Evolutionary conservation across 768 basidiomycete species (phyloP).

Genomic region (Leucocoprinus leucothites): DNA sequence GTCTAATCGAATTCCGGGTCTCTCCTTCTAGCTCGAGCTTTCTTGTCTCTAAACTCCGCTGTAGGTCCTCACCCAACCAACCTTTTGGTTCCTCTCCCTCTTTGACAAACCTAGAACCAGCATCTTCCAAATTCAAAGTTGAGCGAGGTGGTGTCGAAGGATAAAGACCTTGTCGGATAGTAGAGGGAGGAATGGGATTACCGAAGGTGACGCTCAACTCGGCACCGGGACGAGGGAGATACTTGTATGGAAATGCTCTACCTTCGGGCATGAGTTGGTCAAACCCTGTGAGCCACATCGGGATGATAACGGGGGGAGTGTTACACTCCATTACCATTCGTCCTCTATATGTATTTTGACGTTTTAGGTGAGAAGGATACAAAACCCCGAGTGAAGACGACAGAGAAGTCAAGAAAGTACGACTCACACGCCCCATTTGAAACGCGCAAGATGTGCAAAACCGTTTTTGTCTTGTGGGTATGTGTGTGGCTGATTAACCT

Average conservation of each 20-base stretch:
- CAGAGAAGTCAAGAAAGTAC: not conserved
- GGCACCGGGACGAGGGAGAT: conserved; percentile 58
- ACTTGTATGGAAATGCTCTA: conserved; percentile 71
- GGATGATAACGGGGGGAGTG: conserved; percentile 75
- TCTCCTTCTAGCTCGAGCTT: conserved; percentile 10
- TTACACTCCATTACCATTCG: conserved; percentile 68
- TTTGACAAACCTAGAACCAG: conserved; percentile 10
- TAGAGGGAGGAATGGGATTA: conserved; percentile 51
- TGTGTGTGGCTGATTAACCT: conserved; percentile 69
- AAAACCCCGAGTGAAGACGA: not conserved
- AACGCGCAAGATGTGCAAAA: conserved; percentile 56
- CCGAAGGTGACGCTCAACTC: conserved; percentile 79
- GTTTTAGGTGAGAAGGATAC: not conserved
- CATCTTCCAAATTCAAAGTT: not conserved
- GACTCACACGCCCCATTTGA: conserved; percentile 96
- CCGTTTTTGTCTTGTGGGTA: conserved; percentile 44
- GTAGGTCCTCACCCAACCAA: conserved; percentile 21
- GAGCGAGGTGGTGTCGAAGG: not conserved
- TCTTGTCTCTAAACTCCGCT: not conserved
- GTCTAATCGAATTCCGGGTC: not conserved
- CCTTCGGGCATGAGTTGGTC: conserved; percentile 90
- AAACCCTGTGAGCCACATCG: conserved; percentile 89
- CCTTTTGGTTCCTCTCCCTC: conserved; percentile 17
- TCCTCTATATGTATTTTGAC: conserved; percentile 47
- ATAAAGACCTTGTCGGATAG: conserved; percentile 9